These are phyloP conservation scores for Claviceps arundinis DNA, from an alignment of 2,329 filamentous ascomycete species.

Conservation along the genomic window DNA sequence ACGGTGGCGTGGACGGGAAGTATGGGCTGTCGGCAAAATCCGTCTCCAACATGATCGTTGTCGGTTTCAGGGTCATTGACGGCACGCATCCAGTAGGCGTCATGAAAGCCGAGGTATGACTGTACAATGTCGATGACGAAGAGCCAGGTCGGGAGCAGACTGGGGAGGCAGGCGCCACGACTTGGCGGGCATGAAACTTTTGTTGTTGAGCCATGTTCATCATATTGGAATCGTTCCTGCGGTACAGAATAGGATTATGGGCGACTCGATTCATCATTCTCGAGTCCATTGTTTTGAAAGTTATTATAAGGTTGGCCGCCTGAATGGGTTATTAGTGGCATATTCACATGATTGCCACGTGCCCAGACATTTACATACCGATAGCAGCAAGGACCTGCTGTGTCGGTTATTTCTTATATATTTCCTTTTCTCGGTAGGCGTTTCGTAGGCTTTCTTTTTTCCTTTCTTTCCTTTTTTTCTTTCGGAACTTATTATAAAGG, in stretches of 20 bases:
- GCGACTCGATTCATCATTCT: conserved; percentile 48
- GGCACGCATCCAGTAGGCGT: conserved; percentile 68
- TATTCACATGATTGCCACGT: not conserved
- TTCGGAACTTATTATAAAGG: not conserved
- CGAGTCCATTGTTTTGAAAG: conserved; percentile 46
- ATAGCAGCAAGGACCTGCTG: not conserved
- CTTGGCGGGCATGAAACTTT: conserved; percentile 31
- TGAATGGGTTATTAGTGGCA: not conserved
- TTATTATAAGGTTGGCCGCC: not conserved
- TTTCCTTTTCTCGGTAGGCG: not conserved
- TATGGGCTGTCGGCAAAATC: conserved; percentile 57
- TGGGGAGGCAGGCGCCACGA: conserved; percentile 43
- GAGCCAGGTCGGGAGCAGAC: conserved; percentile 53
- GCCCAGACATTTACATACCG: not conserved
- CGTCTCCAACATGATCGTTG: conserved; percentile 69
- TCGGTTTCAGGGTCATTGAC: conserved; percentile 34
- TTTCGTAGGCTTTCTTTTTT: not conserved
- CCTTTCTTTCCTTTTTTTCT: not conserved
- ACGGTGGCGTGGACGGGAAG: conserved; percentile 74
- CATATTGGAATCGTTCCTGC: conserved; percentile 64
- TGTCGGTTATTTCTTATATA: too few relatives aligned
- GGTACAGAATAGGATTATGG: conserved; percentile 76
- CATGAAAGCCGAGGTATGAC: conserved; percentile 47
- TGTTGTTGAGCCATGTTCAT: conserved; percentile 6
- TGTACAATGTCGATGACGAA: conserved; percentile 42